Conservation (phyloP, 805 yeast genomes). For the Isabelozyma rhagii region DNA sequence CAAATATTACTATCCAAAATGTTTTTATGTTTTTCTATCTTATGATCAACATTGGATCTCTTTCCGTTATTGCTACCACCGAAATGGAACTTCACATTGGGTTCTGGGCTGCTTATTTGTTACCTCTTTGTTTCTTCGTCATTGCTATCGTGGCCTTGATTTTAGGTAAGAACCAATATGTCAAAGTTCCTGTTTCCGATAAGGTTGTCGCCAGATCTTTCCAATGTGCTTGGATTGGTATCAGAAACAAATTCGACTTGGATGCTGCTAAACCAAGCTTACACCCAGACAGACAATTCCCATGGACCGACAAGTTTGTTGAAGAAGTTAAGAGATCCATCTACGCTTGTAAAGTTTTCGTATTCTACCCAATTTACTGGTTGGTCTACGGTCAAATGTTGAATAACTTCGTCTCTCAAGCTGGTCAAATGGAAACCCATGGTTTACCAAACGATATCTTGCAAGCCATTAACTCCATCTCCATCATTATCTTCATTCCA, state of each 20-base stretch:
- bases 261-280: conserved; percentile 57
- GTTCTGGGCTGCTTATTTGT: conserved; percentile 70
- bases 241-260: conserved; percentile 47
- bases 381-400: conserved; percentile 68
- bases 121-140: conserved; percentile 61
- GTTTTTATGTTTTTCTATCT: conserved; percentile 75
- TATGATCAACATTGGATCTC: conserved; percentile 72
- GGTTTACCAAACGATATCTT: conserved; percentile 79
- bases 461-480: conserved; percentile 72
- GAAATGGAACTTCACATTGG: conserved; percentile 65
- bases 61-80: conserved; percentile 75
- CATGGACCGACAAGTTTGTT: conserved; percentile 69
- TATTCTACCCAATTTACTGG: conserved; percentile 73
- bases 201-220: conserved; percentile 56
- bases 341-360: conserved; percentile 69
- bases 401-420: conserved; percentile 70
- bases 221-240: conserved; percentile 38
- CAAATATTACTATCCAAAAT: conserved; percentile 66
- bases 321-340: conserved; percentile 68
- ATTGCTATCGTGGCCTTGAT: conserved; percentile 50
- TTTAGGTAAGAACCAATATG: conserved; percentile 53
- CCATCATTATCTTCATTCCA: conserved; percentile 76
- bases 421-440: conserved; percentile 70
- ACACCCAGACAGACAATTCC: conserved; percentile 43
- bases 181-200: conserved; percentile 60